Percentiles rank a stretch among this genome's conserved stretches.
Conservation (phyloP, 768 basidiomycete genomes). For the Suillus discolor region DNA sequence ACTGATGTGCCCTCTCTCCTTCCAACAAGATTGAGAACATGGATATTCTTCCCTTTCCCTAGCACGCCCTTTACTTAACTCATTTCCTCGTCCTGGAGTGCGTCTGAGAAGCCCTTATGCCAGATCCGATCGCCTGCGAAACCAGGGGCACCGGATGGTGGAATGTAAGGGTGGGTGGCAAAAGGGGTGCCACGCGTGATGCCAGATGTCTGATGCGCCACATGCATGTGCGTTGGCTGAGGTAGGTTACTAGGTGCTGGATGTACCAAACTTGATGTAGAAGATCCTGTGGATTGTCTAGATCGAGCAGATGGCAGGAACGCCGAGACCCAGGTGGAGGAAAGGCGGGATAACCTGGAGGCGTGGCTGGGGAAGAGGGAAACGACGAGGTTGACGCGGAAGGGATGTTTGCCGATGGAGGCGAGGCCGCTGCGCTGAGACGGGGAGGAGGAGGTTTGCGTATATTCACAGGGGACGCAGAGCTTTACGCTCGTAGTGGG, state of each 20-base stretch:
- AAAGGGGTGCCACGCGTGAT: constrained; percentile 57
- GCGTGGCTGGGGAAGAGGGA: constrained; percentile 5
- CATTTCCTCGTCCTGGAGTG: constrained; percentile 43
- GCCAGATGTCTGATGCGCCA: constrained; percentile 1
- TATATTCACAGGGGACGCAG: constrained; percentile 4
- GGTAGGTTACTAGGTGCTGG: constrained; percentile 17
- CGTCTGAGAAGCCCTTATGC: constrained; percentile 67
- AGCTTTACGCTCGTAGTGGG: constrained; percentile 18
- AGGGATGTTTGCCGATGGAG: constrained; percentile 25
- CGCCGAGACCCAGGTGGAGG: constrained; percentile 54
- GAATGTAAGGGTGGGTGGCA: constrained; percentile 43
- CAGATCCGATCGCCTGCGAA: constrained; percentile 66
- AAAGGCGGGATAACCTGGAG: constrained; percentile 41
- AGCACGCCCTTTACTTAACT: constrained; percentile 51
- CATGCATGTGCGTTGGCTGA: constrained; percentile 14
- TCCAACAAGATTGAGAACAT: constrained; percentile 53
- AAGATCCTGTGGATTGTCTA: constrained; percentile 13
- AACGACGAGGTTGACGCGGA: constrained; percentile 20
- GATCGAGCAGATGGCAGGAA: constrained; percentile 37
- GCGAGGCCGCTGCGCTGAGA: constrained; percentile 26
- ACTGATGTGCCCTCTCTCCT: constrained; percentile 54
- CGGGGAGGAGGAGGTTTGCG: constrained; percentile 24
- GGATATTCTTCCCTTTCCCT: constrained; percentile 24
- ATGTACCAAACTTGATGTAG: constrained; percentile 10
- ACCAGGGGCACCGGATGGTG: constrained; percentile 74